Percentiles rank a stretch among this genome's conserved stretches.
Conservation (phyloP, 805 yeast species). For the Wickerhamiella sergipiensis region DNA sequence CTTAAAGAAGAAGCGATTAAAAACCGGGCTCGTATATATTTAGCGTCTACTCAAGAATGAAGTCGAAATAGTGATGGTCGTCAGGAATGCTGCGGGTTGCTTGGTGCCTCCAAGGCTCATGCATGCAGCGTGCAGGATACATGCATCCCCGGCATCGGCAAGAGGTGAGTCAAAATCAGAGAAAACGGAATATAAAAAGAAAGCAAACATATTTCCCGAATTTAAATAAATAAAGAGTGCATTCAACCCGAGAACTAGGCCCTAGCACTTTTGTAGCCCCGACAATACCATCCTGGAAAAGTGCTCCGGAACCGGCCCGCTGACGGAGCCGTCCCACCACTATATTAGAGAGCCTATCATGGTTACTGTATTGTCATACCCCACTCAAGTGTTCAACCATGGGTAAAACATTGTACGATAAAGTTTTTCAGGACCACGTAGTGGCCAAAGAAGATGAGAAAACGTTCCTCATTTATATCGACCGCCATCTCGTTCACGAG, state of each 20-base stretch:
- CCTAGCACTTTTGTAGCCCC: neutral
- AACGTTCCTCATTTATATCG: slow-evolving; percentile 77
- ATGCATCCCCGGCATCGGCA: neutral
- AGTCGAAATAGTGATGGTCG: too few species aligned
- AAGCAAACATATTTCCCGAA: neutral
- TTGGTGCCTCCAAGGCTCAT: neutral
- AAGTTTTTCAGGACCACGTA: slow-evolving; percentile 87
- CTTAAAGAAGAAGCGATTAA: too few species aligned
- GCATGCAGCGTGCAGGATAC: neutral
- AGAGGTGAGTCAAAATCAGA: neutral
- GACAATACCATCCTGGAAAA: neutral
- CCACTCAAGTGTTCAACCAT: neutral
- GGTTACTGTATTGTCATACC: neutral
- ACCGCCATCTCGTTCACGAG: slow-evolving; percentile 95
- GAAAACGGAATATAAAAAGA: neutral
- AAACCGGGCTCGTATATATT: too few species aligned
- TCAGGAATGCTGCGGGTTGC: too few species aligned
- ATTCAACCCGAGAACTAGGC: neutral
- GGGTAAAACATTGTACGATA: slow-evolving; percentile 73
- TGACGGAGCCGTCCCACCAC: neutral
- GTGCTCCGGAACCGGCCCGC: neutral
- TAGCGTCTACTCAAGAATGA: too few species aligned
- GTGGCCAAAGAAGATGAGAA: slow-evolving; percentile 84
- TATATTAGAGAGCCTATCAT: neutral
- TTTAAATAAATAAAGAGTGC: neutral